Conservation (phyloP, 768 basidiomycete genomes). For the Leccinellum albellum region DNA sequence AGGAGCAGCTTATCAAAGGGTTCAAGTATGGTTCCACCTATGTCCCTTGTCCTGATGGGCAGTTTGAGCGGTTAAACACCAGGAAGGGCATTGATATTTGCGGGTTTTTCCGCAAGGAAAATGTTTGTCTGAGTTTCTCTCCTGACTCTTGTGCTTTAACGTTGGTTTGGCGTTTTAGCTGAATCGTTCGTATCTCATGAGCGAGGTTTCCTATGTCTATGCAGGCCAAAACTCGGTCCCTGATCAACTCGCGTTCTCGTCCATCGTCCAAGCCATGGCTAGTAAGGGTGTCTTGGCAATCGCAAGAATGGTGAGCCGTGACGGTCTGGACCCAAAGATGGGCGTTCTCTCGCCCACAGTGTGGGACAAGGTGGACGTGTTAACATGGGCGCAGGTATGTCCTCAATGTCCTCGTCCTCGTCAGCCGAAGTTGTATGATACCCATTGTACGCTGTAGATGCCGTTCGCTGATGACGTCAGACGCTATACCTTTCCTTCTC, state of each 20-base stretch:
- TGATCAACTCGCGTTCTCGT: constrained; percentile 82
- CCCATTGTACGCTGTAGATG: constrained; percentile 50
- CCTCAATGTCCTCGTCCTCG: constrained; percentile 13
- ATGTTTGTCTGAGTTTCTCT: constrained; percentile 42
- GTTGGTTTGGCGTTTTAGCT: constrained; percentile 45
- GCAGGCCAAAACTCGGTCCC: constrained; percentile 61
- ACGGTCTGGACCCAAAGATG: constrained; percentile 80
- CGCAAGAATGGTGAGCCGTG: constrained; percentile 73
- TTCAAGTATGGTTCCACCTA: constrained; percentile 91
- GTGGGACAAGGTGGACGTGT: constrained; percentile 68
- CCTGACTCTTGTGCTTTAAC: neutral
- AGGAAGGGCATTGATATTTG: constrained; percentile 84
- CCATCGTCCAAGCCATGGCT: constrained; percentile 79
- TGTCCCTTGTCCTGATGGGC: constrained; percentile 81
- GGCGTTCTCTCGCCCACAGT: constrained; percentile 65
- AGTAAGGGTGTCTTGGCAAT: constrained; percentile 67
- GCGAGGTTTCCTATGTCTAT: constrained; percentile 85
- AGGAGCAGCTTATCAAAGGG: constrained; percentile 74
- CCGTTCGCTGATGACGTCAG: constrained; percentile 95
- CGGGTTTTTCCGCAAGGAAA: constrained; percentile 69
- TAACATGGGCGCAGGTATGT: constrained; percentile 79
- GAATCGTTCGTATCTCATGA: constrained; percentile 76
- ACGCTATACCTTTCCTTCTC: constrained; percentile 80
- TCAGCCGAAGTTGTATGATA: neutral
- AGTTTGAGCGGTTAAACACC: constrained; percentile 71